These are phyloP conservation scores for Tremellales sp. DNA, from an alignment of 1,284 basidiomycete genomes.

Conservation along the genomic window DNA sequence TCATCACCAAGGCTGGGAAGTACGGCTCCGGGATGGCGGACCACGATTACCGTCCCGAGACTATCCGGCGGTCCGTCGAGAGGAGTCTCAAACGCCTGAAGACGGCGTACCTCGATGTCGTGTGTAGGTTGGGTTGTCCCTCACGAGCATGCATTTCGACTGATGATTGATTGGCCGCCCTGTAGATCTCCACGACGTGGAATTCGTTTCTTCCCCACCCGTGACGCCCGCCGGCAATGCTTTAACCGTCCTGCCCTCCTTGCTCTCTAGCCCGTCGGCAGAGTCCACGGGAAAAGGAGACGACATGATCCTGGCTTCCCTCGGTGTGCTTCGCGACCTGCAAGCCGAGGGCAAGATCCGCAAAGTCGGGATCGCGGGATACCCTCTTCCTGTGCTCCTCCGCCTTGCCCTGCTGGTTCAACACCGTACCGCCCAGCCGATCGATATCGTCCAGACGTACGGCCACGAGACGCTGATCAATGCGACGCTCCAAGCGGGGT, in stretches of 20 bases:
- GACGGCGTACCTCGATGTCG: conserved; percentile 76
- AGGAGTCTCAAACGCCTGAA: conserved; percentile 70
- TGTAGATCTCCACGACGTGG: conserved; percentile 78
- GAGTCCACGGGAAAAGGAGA: conserved; percentile 65
- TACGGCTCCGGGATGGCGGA: conserved; percentile 60
- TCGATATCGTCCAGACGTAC: conserved; percentile 81
- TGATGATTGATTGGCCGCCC: background rate
- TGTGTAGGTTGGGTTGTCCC: conserved; percentile 53
- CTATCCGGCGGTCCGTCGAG: conserved; percentile 65
- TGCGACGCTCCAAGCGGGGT: conserved; percentile 58
- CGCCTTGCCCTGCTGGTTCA: conserved; percentile 71
- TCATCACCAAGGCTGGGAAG: conserved; percentile 92
- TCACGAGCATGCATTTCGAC: background rate
- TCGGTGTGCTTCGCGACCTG: conserved; percentile 66
- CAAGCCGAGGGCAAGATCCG: conserved; percentile 74
- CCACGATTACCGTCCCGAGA: conserved; percentile 72
- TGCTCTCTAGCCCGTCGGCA: background rate
- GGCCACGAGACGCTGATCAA: conserved; percentile 86
- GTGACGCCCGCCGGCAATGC: conserved; percentile 52
- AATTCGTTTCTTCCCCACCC: conserved; percentile 68
- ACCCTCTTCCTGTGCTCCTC: conserved; percentile 83
- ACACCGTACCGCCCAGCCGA: conserved; percentile 56
- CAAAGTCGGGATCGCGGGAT: conserved; percentile 79
- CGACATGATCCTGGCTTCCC: conserved; percentile 68
- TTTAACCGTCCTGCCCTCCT: conserved; percentile 51